Base-by-base conservation (phyloP, 2,329 filamentous ascomycete genomes). In the Arthroderma sp. region DNA sequence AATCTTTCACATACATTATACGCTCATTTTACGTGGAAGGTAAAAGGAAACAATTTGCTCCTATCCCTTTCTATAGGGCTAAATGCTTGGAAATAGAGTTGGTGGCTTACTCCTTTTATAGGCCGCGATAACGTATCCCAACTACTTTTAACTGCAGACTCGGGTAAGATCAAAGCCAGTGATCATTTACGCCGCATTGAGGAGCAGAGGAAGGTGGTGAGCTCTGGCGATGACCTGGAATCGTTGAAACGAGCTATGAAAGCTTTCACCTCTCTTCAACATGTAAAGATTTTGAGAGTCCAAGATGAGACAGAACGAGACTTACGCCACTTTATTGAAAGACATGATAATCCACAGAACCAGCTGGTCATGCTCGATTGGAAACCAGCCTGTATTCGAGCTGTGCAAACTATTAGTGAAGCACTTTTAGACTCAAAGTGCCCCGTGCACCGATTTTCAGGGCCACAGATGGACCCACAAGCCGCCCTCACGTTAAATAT, bases 241-340 rank as follows among this genome's bases (percentile, higher is more conserved):
- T 65, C 75, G 11, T 60, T 81, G 31, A 72, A 67, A 47, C 67
- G 69, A 46, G 76, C 75, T 11, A 69, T 80, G 49, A 61, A 64
- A 31, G 71, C 72, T 1, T 82, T 83, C 53, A 72, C 68, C 1
- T 69, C 70, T 29, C 67, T 83, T 7, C 75, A 80, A 53, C 74
- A 81, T 54, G 70, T 83, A 42, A 77, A 81, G 49, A 70, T 83
- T 9, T 68, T 83, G 28, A 72, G 75, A 4, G 62, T 81, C 8
- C 73, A 77, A 50, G 77, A 81, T 48, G 64, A 71, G 47, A 68
- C 75, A 47, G 78, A 81, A 53, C 68, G 69, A 39, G 61, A 67
- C 22, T 64, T 80, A 9, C 62, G 75, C 38, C 63, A 67, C 10
- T 74, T 72, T 50, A 65, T 79, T 38, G 65, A 67, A 39, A 61